phyloP scores from a whole-genome alignment of 495 filamentous ascomycete species.

The Aspergillus conjunctus region DNA sequence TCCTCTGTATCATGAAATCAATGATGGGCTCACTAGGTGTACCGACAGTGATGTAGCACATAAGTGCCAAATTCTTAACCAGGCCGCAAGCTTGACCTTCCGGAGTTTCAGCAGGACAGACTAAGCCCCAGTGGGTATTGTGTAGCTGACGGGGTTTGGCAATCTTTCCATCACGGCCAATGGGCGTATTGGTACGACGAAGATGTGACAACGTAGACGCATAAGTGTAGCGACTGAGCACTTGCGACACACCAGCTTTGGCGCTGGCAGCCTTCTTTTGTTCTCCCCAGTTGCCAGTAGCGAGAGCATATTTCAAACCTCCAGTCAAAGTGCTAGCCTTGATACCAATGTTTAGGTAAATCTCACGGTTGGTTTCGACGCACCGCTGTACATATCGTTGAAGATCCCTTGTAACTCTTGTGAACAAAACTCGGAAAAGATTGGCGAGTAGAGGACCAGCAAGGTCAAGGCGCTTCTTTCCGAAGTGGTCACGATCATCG shows the following conservation, averaged over 20 bases:
- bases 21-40: conserved; percentile 85
- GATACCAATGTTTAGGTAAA: conserved; percentile 85
- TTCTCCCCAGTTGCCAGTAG: conserved; percentile 99
- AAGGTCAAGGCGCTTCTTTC: conserved; percentile 96
- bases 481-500: conserved; percentile 98
- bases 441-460: conserved; percentile 92
- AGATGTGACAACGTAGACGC: conserved; percentile 95
- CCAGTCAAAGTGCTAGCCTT: conserved; percentile 90
- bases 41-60: conserved; percentile 97
- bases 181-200: conserved; percentile 94
- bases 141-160: conserved; percentile 97
- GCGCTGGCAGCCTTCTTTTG: conserved; percentile 95
- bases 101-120: conserved; percentile 96
- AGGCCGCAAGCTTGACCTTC: conserved; percentile 98
- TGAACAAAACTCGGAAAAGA: conserved; percentile 85
- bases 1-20: conserved; percentile 89
- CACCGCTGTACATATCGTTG: conserved; percentile 87
- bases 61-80: conserved; percentile 96
- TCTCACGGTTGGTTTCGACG: conserved; percentile 83
- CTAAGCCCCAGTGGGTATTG: conserved; percentile 98
- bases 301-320: conserved; percentile 92
- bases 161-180: conserved; percentile 96
- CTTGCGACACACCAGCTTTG: conserved; percentile 96
- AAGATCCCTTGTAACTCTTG: conserved; percentile 84
- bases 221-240: conserved; percentile 96